phyloP scores from a whole-genome alignment of 2,329 filamentous ascomycete species.

The Teratosphaeriaceae sp. region DNA sequence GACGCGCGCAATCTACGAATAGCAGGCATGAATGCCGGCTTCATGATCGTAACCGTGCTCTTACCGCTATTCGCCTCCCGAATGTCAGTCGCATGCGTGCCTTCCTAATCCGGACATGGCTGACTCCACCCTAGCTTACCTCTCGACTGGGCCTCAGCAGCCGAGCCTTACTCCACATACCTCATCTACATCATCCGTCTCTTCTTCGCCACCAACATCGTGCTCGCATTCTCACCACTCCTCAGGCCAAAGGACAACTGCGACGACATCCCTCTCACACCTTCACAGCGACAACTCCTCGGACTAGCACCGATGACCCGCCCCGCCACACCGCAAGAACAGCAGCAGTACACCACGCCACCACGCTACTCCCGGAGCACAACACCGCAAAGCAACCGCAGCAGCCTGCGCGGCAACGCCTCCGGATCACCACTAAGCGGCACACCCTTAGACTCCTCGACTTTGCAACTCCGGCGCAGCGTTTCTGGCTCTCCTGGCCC shows the following conservation, averaged over 20 bases:
- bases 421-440: slow-evolving; percentile 54
- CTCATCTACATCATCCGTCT: slow-evolving; percentile 46
- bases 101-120: not conserved
- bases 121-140: slow-evolving; percentile 13
- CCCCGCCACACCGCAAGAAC: slow-evolving; percentile 59
- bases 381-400: slow-evolving; percentile 54
- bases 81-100: slow-evolving; percentile 9
- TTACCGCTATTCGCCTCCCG: slow-evolving; percentile 31
- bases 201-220: slow-evolving; percentile 56
- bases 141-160: slow-evolving; percentile 9
- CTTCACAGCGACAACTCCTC: slow-evolving; percentile 77
- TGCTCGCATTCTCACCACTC: slow-evolving; percentile 64
- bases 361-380: slow-evolving; percentile 77
- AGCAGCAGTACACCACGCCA: slow-evolving; percentile 72
- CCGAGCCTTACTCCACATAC: slow-evolving; percentile 29
- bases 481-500: slow-evolving; percentile 3
- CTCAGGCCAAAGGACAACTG: slow-evolving; percentile 68
- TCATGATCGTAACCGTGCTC: slow-evolving; percentile 47
- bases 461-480: slow-evolving; percentile 19
- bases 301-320: slow-evolving; percentile 64
- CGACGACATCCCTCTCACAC: slow-evolving; percentile 82
- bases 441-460: slow-evolving; percentile 40
- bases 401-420: slow-evolving; percentile 28
- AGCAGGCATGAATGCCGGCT: slow-evolving; percentile 60
- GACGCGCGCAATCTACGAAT: slow-evolving; percentile 66